Percentiles rank a stretch among this genome's conserved stretches.
Evolutionary conservation across 2,329 filamentous ascomycete species (phyloP).

Genomic region (Fusarium goolgardi): DNA sequence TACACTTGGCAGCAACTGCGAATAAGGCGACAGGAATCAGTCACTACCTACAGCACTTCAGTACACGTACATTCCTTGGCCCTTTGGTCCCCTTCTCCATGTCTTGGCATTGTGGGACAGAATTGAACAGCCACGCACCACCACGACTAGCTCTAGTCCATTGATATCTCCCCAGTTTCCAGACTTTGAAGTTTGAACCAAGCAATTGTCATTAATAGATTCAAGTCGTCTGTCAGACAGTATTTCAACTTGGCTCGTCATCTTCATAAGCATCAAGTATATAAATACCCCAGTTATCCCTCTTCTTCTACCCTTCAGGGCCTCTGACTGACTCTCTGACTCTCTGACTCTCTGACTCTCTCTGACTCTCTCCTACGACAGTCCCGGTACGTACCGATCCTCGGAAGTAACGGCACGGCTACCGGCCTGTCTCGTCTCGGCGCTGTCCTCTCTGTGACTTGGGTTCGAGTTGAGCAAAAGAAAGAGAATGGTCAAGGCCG

Average conservation of each 20-base stretch:
- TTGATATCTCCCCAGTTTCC: neutral
- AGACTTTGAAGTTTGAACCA: neutral
- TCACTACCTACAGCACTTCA: slow-evolving; percentile 15
- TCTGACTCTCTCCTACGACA: neutral
- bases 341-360: neutral
- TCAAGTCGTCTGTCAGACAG: neutral
- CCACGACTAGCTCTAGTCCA: neutral
- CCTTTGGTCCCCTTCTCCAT: slow-evolving; percentile 32
- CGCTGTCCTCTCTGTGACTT: slow-evolving; percentile 17
- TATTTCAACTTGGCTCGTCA: neutral
- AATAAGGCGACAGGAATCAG: slow-evolving; percentile 37
- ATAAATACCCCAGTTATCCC: neutral
- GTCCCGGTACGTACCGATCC: slow-evolving; percentile 22
- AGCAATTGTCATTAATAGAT: neutral
- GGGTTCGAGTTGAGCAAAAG: too few relatives aligned
- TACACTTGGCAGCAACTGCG: slow-evolving; percentile 31
- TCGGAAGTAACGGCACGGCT: slow-evolving; percentile 46
- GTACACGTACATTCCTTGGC: slow-evolving; percentile 12
- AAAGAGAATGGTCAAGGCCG: slow-evolving; percentile 4
- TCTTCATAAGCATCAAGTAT: neutral
- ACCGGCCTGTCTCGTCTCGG: slow-evolving; percentile 44
- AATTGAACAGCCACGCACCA: neutral
- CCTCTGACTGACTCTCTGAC: neutral
- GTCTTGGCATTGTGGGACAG: slow-evolving; percentile 20
- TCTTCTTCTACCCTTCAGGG: neutral